Conservation (phyloP, 2,329 filamentous ascomycete species). For the Microdochium bolleyi region DNA sequence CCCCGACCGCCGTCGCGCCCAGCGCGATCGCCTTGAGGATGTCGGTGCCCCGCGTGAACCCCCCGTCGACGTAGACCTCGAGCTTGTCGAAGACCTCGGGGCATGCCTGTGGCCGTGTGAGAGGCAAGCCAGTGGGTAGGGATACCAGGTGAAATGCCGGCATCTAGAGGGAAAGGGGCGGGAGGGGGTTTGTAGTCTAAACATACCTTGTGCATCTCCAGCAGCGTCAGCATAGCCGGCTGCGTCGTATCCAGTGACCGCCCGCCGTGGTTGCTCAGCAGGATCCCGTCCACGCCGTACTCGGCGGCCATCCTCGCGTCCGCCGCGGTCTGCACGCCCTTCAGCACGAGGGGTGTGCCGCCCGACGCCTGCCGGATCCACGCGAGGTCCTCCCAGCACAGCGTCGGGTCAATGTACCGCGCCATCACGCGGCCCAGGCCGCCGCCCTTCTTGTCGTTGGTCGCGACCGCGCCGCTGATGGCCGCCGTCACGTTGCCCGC, state of each 20-base stretch:
- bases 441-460: constrained; percentile 43
- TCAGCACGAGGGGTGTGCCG: constrained; percentile 42
- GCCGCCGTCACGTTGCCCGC: constrained; percentile 29
- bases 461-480: constrained; percentile 31
- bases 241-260: constrained; percentile 41
- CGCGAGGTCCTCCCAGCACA: constrained; percentile 43
- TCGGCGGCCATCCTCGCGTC: constrained; percentile 43
- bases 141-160: background rate
- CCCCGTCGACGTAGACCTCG: constrained; percentile 45
- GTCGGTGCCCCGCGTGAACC: constrained; percentile 43
- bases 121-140: too few relatives aligned
- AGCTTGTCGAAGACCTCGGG: constrained; percentile 40
- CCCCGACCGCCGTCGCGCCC: constrained; percentile 44
- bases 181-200: background rate
- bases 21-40: constrained; percentile 45
- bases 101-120: constrained; percentile 23
- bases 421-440: constrained; percentile 44
- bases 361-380: constrained; percentile 39
- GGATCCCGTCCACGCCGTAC: constrained; percentile 42
- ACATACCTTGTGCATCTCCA: background rate
- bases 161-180: background rate
- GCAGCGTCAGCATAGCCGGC: constrained; percentile 7
- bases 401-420: constrained; percentile 39
- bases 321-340: constrained; percentile 47
- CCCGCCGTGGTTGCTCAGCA: constrained; percentile 52